phyloP scores from a whole-genome alignment of 2,329 filamentous ascomycete genomes.

The Penicillium polonicum region DNA sequence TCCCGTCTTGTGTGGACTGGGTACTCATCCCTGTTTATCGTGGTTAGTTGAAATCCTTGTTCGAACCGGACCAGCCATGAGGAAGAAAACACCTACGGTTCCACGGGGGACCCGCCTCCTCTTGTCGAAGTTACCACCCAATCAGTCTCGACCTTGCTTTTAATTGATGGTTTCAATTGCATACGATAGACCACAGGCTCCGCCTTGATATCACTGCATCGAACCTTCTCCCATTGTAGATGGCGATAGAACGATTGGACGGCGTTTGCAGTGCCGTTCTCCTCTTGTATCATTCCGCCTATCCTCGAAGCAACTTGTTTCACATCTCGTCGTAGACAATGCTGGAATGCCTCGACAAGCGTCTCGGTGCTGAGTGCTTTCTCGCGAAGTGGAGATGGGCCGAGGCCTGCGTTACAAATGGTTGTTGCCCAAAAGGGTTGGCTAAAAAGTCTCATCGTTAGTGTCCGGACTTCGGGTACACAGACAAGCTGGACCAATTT shows the following conservation, averaged over 20 bases:
- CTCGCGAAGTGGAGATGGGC: background rate
- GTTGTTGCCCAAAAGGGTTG: background rate
- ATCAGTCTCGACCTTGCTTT: background rate
- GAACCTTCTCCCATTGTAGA: background rate
- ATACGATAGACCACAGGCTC: background rate
- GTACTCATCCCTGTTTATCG: background rate
- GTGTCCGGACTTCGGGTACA: background rate
- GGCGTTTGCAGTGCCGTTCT: background rate
- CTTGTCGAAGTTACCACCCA: background rate
- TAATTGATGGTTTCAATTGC: background rate
- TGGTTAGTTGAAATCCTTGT: background rate
- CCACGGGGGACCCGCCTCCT: background rate
- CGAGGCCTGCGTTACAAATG: background rate
- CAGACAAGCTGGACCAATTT: too few species aligned
- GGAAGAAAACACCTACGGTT: background rate
- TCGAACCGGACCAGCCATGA: background rate
- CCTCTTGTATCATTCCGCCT: background rate
- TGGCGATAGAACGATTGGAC: slow-evolving; percentile 8
- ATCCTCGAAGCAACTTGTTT: background rate
- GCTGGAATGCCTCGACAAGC: background rate
- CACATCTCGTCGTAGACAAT: background rate
- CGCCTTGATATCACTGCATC: background rate
- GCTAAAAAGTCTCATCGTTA: background rate
- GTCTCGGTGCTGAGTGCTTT: background rate
- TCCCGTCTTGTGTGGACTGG: background rate